Conservation (phyloP, 345 rosid species). For the Gynandropsis gynandra region DNA sequence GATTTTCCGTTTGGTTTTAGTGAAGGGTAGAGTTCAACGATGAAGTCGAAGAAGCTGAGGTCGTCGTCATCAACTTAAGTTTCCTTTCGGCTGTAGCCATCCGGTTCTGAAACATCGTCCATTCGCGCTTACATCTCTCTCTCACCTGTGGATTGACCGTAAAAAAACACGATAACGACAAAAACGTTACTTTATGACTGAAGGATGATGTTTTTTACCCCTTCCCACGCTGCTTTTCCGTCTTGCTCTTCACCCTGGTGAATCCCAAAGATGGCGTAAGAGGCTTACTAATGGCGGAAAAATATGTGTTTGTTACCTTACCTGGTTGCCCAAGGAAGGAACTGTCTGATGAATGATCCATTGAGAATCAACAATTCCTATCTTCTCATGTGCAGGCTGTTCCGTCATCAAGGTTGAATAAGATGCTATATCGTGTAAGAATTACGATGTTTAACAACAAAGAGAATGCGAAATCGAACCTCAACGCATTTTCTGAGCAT, state of each 20-base stretch:
- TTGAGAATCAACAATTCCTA: constrained; percentile 95
- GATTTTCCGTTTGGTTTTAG: too few relatives aligned
- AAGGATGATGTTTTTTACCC: constrained; percentile 39
- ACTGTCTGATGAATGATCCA: constrained; percentile 86
- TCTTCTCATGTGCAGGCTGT: constrained; percentile 97
- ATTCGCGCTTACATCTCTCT: constrained; percentile 83
- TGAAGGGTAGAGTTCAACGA: constrained; percentile 33
- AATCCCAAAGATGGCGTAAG: background rate
- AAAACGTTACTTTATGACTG: too few relatives aligned
- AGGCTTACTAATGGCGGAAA: background rate
- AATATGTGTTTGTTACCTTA: constrained; percentile 14
- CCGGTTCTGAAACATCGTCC: constrained; percentile 69
- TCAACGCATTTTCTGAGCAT: constrained; percentile 84
- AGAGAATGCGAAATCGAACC: constrained; percentile 24
- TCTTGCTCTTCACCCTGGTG: constrained; percentile 51
- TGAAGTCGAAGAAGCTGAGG: constrained; percentile 30
- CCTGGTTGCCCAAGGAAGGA: constrained; percentile 93
- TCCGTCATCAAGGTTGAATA: constrained; percentile 9
- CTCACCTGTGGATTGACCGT: constrained; percentile 49
- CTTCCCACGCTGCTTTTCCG: constrained; percentile 80
- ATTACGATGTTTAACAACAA: too few relatives aligned
- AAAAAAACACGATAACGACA: constrained; percentile 21
- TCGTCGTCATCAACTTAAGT: constrained; percentile 29
- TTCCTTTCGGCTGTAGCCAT: constrained; percentile 61
- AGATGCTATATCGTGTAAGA: too few relatives aligned